phyloP scores from a whole-genome alignment of 202 grass and related monocot species.

The Carex sylvatica region DNA sequence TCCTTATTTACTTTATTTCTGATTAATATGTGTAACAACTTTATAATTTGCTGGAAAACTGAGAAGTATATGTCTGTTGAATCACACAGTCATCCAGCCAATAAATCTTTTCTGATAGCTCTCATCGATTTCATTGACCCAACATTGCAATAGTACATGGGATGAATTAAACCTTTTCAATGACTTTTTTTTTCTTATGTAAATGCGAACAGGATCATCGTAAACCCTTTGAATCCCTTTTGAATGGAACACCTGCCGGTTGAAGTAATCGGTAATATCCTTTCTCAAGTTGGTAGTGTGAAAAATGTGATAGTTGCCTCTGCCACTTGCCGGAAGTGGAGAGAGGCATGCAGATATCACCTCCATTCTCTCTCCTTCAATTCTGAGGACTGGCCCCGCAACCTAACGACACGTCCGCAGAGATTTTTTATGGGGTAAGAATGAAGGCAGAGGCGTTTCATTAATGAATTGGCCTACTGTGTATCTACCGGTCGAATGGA shows the following conservation, averaged over 20 bases:
- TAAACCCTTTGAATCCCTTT: neutral
- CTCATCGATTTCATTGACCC: neutral
- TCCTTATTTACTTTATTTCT: neutral
- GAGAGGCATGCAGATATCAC: slow-evolving; percentile 68
- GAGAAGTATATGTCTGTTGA: neutral
- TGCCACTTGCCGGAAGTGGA: slow-evolving; percentile 75
- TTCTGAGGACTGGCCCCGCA: slow-evolving; percentile 68
- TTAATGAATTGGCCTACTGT: no score
- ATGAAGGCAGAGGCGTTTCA: no score
- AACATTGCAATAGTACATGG: neutral
- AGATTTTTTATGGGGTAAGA: no score
- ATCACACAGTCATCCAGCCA: neutral
- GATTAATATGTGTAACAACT: neutral
- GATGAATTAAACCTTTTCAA: slow-evolving; percentile 16
- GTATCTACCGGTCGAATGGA: no score
- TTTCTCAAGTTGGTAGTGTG: slow-evolving; percentile 70
- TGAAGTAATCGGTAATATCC: slow-evolving; percentile 88
- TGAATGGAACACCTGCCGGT: slow-evolving; percentile 81
- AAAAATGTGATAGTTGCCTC: slow-evolving; percentile 75
- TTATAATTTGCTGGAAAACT: neutral
- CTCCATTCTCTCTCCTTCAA: slow-evolving; percentile 79
- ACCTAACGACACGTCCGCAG: slow-evolving; percentile 68
- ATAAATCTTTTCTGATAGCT: neutral
- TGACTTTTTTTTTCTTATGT: neutral
- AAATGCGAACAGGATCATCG: neutral